Evolutionary conservation across 2,329 filamentous ascomycete species (phyloP), one percentile per base, ranked within the genome.

Genomic region (Sodiomyces alkalinus): DNA sequence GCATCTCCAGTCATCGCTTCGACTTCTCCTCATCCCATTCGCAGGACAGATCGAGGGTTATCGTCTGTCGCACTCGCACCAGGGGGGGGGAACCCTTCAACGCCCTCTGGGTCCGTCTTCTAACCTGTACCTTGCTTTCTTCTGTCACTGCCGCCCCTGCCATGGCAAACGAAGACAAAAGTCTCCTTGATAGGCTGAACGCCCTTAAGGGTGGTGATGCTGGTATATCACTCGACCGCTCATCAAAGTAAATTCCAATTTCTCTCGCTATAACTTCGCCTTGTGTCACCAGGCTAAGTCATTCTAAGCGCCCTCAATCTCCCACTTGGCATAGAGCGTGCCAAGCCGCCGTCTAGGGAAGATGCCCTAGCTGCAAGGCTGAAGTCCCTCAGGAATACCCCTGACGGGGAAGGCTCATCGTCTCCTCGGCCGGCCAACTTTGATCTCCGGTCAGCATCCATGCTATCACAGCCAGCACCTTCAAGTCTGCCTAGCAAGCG

Each of bases 181-280:
- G 57, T 13, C 49, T 73, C 15, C 48, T 71, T 14, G 60, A 65
- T 32, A 60, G 68, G 17, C 52, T 73, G 17, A 66, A 67, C 28
- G 67, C 67, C 7, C 49, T 73, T 20, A 57, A 60, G 44, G 41
- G 48, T 35, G 39, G 59, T 29, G 28, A 35, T 14, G 15, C 29
- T 12, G 29, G 32, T 11, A 33, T 37, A 10, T 34, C 34, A 16
- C 24, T 37, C 27, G 48, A 50, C 13, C 33, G 40, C 13, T 42
- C 53, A 12, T 39, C 51, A 47, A 54, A 52, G 60, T 64, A 60
- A 49, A 47, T 33, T 39, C 28, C n/a, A n/a, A n/a, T n/a, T n/a
- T n/a, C n/a, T n/a, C n/a, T n/a, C n/a, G n/a, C n/a, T n/a, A n/a
- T n/a, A n/a, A n/a, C n/a, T n/a, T n/a, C n/a, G n/a, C n/a, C n/a